These are phyloP conservation scores for Ogataea nitratoaversa DNA, from an alignment of 805 yeast species.

Conservation along the genomic window DNA sequence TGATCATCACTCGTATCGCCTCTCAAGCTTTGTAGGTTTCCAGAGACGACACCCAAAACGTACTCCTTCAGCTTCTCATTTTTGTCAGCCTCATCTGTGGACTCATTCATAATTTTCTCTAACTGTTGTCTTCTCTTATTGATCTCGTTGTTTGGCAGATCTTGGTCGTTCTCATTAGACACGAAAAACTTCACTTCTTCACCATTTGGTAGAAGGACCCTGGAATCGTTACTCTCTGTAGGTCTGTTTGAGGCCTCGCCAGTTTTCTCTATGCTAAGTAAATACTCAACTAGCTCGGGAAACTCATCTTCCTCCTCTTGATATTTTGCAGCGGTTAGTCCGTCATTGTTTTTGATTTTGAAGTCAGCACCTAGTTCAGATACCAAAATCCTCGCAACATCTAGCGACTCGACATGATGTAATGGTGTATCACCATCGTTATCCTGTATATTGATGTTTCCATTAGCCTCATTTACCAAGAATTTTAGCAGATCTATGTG, in stretches of 20 bases:
- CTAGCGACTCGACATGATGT: slow-evolving; percentile 78
- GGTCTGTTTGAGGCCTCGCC: slow-evolving; percentile 3
- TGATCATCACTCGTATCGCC: no score
- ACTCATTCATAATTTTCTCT: slow-evolving; percentile 52
- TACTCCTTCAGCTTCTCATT: slow-evolving; percentile 72
- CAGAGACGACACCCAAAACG: slow-evolving; percentile 61
- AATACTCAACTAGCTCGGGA: slow-evolving; percentile 69
- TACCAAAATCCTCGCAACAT: slow-evolving; percentile 61
- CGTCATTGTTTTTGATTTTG: slow-evolving; percentile 63
- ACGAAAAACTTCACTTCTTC: slow-evolving; percentile 56
- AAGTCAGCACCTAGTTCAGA: slow-evolving; percentile 67
- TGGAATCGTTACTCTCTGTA: slow-evolving; percentile 12
- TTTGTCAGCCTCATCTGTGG: slow-evolving; percentile 63
- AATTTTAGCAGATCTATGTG: slow-evolving; percentile 62
- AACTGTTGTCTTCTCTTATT: slow-evolving; percentile 58
- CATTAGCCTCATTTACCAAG: slow-evolving; percentile 51
- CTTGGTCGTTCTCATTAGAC: slow-evolving; percentile 41
- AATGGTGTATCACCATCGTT: slow-evolving; percentile 93
- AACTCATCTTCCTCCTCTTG: slow-evolving; percentile 83
- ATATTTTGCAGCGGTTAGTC: slow-evolving; percentile 66
- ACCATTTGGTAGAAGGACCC: slow-evolving; percentile 29
- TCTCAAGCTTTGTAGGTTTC: slow-evolving; percentile 26
- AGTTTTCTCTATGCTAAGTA: slow-evolving; percentile 37
- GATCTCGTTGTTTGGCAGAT: slow-evolving; percentile 37
- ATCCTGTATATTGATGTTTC: slow-evolving; percentile 80